These are phyloP conservation scores for Kazachstania martiniae DNA, from an alignment of 805 yeast species.

Conservation along the genomic window DNA sequence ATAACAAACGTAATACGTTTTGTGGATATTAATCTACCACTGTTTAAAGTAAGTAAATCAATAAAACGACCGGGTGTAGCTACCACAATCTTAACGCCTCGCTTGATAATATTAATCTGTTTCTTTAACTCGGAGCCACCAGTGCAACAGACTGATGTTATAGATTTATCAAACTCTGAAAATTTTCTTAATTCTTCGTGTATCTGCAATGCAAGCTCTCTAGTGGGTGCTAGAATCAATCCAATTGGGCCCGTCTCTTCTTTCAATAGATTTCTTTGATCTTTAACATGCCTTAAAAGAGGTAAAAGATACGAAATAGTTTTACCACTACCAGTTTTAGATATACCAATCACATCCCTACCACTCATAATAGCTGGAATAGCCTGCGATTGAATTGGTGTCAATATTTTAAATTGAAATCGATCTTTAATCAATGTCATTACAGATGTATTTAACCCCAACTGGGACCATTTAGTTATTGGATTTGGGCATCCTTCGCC, in stretches of 20 bases:
- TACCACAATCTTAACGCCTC: slow-evolving; percentile 69
- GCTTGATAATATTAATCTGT: slow-evolving; percentile 71
- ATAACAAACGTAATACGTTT: slow-evolving; percentile 70
- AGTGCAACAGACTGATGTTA: slow-evolving; percentile 68
- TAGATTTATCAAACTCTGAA: slow-evolving; percentile 24
- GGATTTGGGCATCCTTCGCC: slow-evolving; percentile 57
- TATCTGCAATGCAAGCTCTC: slow-evolving; percentile 86
- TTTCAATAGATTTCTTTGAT: slow-evolving; percentile 43
- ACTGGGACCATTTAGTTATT: slow-evolving; percentile 63
- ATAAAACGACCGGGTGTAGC: slow-evolving; percentile 95
- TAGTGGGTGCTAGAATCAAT: slow-evolving; percentile 75
- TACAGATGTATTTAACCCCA: slow-evolving; percentile 60
- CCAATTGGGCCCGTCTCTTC: slow-evolving; percentile 68
- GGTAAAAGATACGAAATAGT: slow-evolving; percentile 84
- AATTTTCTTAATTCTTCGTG: slow-evolving; percentile 54
- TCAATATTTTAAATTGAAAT: slow-evolving; percentile 50
- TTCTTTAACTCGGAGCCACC: slow-evolving; percentile 81
- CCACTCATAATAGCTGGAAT: slow-evolving; percentile 88
- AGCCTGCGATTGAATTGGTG: slow-evolving; percentile 86
- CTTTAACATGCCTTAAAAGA: slow-evolving; percentile 69
- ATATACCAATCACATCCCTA: slow-evolving; percentile 82
- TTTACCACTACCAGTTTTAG: slow-evolving; percentile 95
- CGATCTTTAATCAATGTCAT: slow-evolving; percentile 41
- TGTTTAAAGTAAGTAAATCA: slow-evolving; percentile 74
- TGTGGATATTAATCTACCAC: slow-evolving; percentile 60